Conservation (phyloP, 345 rosid species). For the Arabidopsis thaliana region DNA sequence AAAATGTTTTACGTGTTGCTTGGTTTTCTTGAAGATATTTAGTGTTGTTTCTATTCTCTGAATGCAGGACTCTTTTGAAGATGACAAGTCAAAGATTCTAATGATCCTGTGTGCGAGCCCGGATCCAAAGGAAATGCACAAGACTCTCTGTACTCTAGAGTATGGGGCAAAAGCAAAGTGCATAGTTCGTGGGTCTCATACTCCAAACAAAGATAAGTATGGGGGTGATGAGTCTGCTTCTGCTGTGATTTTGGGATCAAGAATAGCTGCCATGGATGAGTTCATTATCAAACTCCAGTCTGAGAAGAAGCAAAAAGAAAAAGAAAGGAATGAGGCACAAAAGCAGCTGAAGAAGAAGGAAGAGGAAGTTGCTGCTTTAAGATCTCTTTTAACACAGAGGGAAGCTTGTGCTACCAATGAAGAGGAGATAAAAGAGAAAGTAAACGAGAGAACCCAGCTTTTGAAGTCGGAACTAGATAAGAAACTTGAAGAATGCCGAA, state of each 20-base stretch:
- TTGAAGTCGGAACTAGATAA: slow-evolving; percentile 69
- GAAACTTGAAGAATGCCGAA: slow-evolving; percentile 77
- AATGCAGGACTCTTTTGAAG: slow-evolving; percentile 95
- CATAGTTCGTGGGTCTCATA: slow-evolving; percentile 86
- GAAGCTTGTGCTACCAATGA: slow-evolving; percentile 56
- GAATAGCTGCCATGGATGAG: slow-evolving; percentile 92
- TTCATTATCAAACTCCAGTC: slow-evolving; percentile 77
- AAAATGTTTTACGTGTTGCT: neutral
- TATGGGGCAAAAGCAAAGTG: slow-evolving; percentile 99
- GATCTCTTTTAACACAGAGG: slow-evolving; percentile 61
- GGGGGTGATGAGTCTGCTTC: slow-evolving; percentile 71
- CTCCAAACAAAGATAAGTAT: slow-evolving; percentile 66
- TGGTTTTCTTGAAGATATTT: slow-evolving; percentile 3
- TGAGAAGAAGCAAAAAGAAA: slow-evolving; percentile 87
- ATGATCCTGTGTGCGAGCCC: slow-evolving; percentile 98
- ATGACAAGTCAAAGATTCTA: slow-evolving; percentile 88
- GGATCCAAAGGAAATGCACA: slow-evolving; percentile 91
- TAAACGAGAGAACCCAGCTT: slow-evolving; percentile 60
- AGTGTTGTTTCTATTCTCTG: slow-evolving; percentile 17
- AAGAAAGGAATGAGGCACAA: slow-evolving; percentile 76
- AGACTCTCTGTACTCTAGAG: slow-evolving; percentile 95
- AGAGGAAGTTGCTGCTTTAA: slow-evolving; percentile 71
- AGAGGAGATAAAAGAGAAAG: slow-evolving; percentile 78
- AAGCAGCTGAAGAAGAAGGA: slow-evolving; percentile 79
- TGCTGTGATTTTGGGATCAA: slow-evolving; percentile 65